A percentile compares a stretch with the other conserved stretches of the same genome.
Evolutionary conservation across 2,329 filamentous ascomycete species (phyloP).

Genomic region (Nemania sp.): DNA sequence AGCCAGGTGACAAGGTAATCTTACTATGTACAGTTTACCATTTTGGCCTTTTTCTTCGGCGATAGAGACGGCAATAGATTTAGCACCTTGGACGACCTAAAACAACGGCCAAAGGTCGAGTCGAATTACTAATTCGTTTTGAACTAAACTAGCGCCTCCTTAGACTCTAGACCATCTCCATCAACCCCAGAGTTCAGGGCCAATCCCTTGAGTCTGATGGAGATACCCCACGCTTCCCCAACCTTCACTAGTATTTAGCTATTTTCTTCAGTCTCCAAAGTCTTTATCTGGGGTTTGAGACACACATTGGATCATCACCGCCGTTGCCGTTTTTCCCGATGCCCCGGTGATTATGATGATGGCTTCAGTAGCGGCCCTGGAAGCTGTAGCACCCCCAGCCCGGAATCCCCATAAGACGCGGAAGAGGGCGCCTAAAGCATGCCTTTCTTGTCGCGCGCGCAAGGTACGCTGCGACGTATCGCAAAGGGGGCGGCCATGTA

Average conservation of each 20-base stretch:
- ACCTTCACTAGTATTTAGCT: constrained; percentile 21
- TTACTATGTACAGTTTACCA: neutral
- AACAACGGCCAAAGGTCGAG: neutral
- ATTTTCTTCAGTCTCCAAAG: constrained; percentile 25
- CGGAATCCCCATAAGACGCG: constrained; percentile 54
- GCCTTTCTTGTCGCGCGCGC: constrained; percentile 62
- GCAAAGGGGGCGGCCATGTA: constrained; percentile 62
- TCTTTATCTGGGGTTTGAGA: constrained; percentile 13
- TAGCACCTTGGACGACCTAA: neutral
- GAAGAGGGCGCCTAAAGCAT: constrained; percentile 63
- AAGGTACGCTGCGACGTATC: constrained; percentile 65
- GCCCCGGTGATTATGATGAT: constrained; percentile 24
- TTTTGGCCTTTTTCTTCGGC: neutral
- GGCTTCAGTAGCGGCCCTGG: constrained; percentile 39
- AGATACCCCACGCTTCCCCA: constrained; percentile 40
- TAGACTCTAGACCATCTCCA: constrained; percentile 15
- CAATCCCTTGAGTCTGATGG: constrained; percentile 20
- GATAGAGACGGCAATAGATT: neutral
- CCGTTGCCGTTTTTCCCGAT: constrained; percentile 9
- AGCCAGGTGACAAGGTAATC: neutral
- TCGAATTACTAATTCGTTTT: neutral
- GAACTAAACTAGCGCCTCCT: neutral
- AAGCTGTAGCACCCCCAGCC: constrained; percentile 47
- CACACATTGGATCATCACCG: constrained; percentile 6
- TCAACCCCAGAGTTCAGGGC: constrained; percentile 27